Percentiles rank a stretch among this genome's conserved stretches.
Evolutionary conservation across 192 early-diverging fungal species (phyloP).

Genomic region (Dissophora globulifera): DNA sequence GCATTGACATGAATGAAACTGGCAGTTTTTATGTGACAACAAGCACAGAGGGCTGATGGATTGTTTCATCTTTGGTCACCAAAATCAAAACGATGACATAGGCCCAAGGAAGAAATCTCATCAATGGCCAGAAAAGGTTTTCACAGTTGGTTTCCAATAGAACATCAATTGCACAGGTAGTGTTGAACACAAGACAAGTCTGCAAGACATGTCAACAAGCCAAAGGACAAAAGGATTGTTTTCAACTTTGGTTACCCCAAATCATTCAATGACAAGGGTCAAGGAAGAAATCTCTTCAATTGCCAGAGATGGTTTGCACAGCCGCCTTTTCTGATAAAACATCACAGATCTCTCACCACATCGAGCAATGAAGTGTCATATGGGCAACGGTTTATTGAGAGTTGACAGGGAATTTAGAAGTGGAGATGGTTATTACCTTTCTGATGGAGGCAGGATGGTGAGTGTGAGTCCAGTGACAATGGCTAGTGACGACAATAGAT

Average conservation of each 20-base stretch:
- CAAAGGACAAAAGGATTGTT: conserved; percentile 13
- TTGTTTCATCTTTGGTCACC: conserved; percentile 17
- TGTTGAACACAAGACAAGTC: conserved; percentile 4
- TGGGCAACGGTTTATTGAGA: too few relatives aligned
- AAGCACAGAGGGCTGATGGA: conserved; percentile 19
- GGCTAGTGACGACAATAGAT: too few relatives aligned
- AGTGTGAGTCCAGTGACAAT: too few relatives aligned
- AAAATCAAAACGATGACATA: not conserved
- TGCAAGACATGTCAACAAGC: conserved; percentile 18
- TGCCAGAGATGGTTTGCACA: conserved; percentile 24
- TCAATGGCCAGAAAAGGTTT: conserved; percentile 23
- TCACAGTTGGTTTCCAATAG: conserved; percentile 16
- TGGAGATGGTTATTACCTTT: too few relatives aligned
- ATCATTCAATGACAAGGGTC: not conserved
- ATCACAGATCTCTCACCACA: too few relatives aligned
- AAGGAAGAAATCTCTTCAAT: conserved; percentile 23
- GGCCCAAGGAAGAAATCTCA: conserved; percentile 19
- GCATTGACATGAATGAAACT: not conserved
- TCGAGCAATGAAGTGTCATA: too few relatives aligned
- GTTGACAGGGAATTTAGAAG: too few relatives aligned
- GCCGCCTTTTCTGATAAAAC: conserved; percentile 17
- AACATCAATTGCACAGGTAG: conserved; percentile 18
- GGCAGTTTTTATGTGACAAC: conserved; percentile 15
- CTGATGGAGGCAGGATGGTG: too few relatives aligned
- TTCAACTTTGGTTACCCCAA: conserved; percentile 24